phyloP scores from a whole-genome alignment of 768 basidiomycete species.

The Mycena floridula region DNA sequence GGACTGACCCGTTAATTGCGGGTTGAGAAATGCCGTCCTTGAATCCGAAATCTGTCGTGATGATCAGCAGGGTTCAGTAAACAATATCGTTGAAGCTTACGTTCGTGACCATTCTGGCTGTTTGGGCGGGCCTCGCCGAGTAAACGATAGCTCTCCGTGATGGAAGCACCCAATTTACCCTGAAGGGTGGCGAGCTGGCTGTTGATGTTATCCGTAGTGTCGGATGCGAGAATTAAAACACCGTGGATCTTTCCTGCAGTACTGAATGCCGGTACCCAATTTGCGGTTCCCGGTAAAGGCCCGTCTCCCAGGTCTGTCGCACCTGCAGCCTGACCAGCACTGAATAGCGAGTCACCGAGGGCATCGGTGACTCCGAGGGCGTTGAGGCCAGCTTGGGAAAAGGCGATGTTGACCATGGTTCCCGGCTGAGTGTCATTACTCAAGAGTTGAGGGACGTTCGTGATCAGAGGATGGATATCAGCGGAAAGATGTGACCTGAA shows the following conservation, averaged over 20 bases:
- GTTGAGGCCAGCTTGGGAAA: conserved; percentile 42
- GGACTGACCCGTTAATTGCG: conserved; percentile 30
- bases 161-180: conserved; percentile 29
- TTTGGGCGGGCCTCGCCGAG: conserved; percentile 39
- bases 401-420: conserved; percentile 45
- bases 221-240: conserved; percentile 39
- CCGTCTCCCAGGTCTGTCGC: conserved; percentile 34
- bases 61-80: background rate
- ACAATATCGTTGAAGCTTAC: conserved; percentile 17
- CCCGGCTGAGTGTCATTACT: conserved; percentile 16
- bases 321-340: conserved; percentile 33
- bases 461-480: conserved; percentile 38
- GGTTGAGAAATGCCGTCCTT: conserved; percentile 50
- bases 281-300: conserved; percentile 21
- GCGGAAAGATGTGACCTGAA: conserved; percentile 36
- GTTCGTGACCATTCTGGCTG: conserved; percentile 38
- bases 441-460: conserved; percentile 36
- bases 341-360: conserved; percentile 29
- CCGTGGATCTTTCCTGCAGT: conserved; percentile 41
- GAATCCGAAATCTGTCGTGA: conserved; percentile 32
- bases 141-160: conserved; percentile 30
- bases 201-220: conserved; percentile 24
- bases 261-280: conserved; percentile 43
- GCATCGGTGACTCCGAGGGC: conserved; percentile 37
- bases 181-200: conserved; percentile 25